Conservation (phyloP, 495 filamentous ascomycete genomes). For the Neurospora cerealis region DNA sequence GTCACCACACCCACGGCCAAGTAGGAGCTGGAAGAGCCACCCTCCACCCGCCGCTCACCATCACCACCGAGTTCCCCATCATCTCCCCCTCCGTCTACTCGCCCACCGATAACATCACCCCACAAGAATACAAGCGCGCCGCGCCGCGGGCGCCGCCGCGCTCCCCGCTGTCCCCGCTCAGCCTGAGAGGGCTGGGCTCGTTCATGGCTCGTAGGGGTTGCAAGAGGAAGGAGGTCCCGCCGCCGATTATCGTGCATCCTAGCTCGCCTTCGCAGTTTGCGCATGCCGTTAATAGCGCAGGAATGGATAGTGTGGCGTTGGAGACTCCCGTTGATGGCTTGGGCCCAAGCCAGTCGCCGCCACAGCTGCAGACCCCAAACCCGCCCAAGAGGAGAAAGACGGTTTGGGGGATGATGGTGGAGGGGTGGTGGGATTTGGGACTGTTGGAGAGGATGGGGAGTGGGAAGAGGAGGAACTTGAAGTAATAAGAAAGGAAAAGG, state of each 20-base stretch:
- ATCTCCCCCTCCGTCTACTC: not conserved
- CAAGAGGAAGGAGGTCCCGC: slow-evolving; percentile 5
- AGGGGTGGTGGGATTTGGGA: slow-evolving; percentile 42
- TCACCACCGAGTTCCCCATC: not conserved
- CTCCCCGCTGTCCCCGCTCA: slow-evolving; percentile 13
- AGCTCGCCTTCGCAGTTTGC: not conserved
- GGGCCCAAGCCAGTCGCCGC: not conserved
- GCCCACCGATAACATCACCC: slow-evolving; percentile 9
- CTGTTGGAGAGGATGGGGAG: slow-evolving; percentile 27
- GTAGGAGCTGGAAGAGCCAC: not conserved
- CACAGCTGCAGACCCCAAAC: not conserved
- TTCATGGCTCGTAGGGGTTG: slow-evolving; percentile 3
- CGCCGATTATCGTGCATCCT: slow-evolving; percentile 11
- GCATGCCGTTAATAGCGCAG: not conserved
- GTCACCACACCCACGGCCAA: not conserved
- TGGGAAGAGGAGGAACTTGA: slow-evolving; percentile 11
- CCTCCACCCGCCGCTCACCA: not conserved
- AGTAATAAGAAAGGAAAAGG: not conserved
- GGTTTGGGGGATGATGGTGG: slow-evolving; percentile 24
- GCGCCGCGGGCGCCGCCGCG: slow-evolving; percentile 6
- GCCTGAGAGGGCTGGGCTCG: not conserved
- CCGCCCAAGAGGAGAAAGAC: slow-evolving; percentile 26
- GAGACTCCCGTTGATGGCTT: not conserved
- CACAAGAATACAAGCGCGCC: slow-evolving; percentile 16
- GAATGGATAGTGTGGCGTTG: slow-evolving; percentile 3